phyloP scores from a whole-genome alignment of 176 grass and related monocot genomes.

The Bolboschoenus planiculmis region DNA sequence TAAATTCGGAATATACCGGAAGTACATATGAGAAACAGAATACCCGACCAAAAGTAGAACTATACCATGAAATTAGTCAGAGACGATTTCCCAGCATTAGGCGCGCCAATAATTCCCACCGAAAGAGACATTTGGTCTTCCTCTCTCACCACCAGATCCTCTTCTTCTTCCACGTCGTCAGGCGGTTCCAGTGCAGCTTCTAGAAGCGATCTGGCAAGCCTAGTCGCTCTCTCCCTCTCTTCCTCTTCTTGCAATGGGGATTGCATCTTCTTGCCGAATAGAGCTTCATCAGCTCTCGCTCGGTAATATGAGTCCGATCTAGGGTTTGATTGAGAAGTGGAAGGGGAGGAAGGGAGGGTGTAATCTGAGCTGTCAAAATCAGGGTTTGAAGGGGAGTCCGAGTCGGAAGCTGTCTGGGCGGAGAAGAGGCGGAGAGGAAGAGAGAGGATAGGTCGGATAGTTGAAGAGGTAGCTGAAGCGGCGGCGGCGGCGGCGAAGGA shows the following conservation, averaged over 20 bases:
- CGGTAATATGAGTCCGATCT: conserved; percentile 62
- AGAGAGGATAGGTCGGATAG: neutral
- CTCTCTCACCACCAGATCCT: conserved; percentile 53
- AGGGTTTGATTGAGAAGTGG: conserved; percentile 25
- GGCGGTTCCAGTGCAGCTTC: conserved; percentile 65
- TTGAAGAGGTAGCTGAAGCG: conserved; percentile 12
- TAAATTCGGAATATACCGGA: neutral
- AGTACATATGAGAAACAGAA: neutral
- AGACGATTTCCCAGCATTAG: conserved; percentile 87
- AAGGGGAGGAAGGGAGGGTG: neutral
- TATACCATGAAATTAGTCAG: conserved; percentile 81
- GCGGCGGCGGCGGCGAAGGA: neutral
- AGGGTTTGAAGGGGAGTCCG: neutral
- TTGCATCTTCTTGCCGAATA: conserved; percentile 41
- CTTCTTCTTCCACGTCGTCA: conserved; percentile 48
- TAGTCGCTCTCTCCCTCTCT: conserved; percentile 44
- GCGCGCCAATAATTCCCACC: conserved; percentile 75
- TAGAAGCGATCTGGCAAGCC: conserved; percentile 66
- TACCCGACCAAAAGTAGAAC: neutral
- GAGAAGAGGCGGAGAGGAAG: conserved; percentile 13
- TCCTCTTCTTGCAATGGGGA: conserved; percentile 17
- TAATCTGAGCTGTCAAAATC: conserved; percentile 11
- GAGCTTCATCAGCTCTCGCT: conserved; percentile 56
- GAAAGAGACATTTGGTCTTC: conserved; percentile 92
- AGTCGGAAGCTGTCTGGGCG: neutral